Evolutionary conservation across 768 basidiomycete species (phyloP).

Genomic region (Suillus weaverae): DNA sequence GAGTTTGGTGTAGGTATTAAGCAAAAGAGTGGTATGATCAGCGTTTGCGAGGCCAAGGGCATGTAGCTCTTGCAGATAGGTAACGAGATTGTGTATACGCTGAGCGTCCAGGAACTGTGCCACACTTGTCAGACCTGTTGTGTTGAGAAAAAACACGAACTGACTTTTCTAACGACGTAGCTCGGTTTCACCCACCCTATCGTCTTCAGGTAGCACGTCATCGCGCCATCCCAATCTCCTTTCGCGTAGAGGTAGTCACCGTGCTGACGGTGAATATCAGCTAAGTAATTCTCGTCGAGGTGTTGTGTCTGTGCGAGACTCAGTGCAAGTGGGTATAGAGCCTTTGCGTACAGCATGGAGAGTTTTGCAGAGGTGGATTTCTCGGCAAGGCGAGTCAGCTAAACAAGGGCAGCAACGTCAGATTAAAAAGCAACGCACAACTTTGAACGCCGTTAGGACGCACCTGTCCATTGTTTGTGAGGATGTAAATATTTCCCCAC

Average conservation of each 20-base stretch:
- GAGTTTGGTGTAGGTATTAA: slow-evolving; percentile 97
- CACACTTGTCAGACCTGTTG: slow-evolving; percentile 9
- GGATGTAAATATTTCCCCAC: slow-evolving; percentile 78
- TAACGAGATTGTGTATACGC: slow-evolving; percentile 90
- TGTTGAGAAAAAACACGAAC: slow-evolving; percentile 3
- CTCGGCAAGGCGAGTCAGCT: slow-evolving; percentile 72
- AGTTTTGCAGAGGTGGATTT: slow-evolving; percentile 84
- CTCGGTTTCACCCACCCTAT: slow-evolving; percentile 89
- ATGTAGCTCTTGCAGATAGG: slow-evolving; percentile 95
- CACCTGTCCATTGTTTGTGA: slow-evolving; percentile 79
- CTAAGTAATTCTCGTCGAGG: slow-evolving; percentile 70
- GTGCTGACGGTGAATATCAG: slow-evolving; percentile 87
- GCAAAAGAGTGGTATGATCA: slow-evolving; percentile 93
- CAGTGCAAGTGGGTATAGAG: slow-evolving; percentile 77
- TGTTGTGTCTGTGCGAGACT: slow-evolving; percentile 79
- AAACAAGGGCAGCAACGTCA: slow-evolving; percentile 2
- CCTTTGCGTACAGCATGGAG: slow-evolving; percentile 79
- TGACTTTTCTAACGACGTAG: slow-evolving; percentile 95
- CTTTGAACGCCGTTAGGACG: slow-evolving; percentile 18
- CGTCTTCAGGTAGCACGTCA: slow-evolving; percentile 90
- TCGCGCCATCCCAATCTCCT: slow-evolving; percentile 89
- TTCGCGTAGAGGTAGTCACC: slow-evolving; percentile 91
- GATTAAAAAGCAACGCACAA: background rate
- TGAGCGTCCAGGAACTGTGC: slow-evolving; percentile 93
- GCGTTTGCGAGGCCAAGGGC: slow-evolving; percentile 87